Percentiles rank a stretch among this genome's conserved stretches.
phyloP scores from a whole-genome alignment of 495 filamentous ascomycete genomes.

The Rhizodiscina lignyota region DNA sequence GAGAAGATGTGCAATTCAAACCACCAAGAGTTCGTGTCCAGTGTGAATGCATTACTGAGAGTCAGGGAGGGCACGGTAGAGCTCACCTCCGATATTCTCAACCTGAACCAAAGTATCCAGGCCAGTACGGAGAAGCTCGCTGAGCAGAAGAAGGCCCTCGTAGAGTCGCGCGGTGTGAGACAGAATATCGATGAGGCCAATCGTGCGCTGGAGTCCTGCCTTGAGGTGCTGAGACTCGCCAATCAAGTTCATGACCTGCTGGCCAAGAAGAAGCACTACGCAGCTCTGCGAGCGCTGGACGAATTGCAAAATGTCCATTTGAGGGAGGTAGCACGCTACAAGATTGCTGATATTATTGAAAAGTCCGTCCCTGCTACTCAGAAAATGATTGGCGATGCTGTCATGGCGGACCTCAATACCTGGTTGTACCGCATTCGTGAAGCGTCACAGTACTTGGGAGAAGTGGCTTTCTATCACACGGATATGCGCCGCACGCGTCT shows the following conservation, averaged over 20 bases:
- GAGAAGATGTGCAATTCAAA: slow-evolving; percentile 89
- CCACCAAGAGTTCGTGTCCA: slow-evolving; percentile 88
- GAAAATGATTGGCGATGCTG: slow-evolving; percentile 81
- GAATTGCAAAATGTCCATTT: slow-evolving; percentile 94
- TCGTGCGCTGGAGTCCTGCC: slow-evolving; percentile 71
- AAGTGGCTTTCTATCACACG: slow-evolving; percentile 94
- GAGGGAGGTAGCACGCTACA: slow-evolving; percentile 81
- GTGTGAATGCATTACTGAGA: slow-evolving; percentile 79
- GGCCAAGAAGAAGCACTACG: slow-evolving; percentile 85
- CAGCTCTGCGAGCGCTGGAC: slow-evolving; percentile 80
- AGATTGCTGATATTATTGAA: slow-evolving; percentile 90
- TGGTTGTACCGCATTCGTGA: slow-evolving; percentile 96
- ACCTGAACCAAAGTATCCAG: slow-evolving; percentile 87
- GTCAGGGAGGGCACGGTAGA: slow-evolving; percentile 77
- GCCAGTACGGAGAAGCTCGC: slow-evolving; percentile 87
- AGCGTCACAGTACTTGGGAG: slow-evolving; percentile 84
- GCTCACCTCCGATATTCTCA: slow-evolving; percentile 79
- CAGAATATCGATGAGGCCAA: slow-evolving; percentile 94
- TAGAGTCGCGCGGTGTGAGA: slow-evolving; percentile 78
- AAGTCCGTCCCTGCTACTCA: slow-evolving; percentile 86
- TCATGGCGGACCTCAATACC: slow-evolving; percentile 93
- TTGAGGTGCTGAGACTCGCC: slow-evolving; percentile 80
- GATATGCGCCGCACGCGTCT: slow-evolving; percentile 72
- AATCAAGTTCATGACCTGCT: slow-evolving; percentile 91
- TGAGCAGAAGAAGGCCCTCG: slow-evolving; percentile 83